Percentiles rank a stretch among this genome's conserved stretches.
Conservation (phyloP, 2,329 filamentous ascomycete genomes). For the Lecanicillium sp. region DNA sequence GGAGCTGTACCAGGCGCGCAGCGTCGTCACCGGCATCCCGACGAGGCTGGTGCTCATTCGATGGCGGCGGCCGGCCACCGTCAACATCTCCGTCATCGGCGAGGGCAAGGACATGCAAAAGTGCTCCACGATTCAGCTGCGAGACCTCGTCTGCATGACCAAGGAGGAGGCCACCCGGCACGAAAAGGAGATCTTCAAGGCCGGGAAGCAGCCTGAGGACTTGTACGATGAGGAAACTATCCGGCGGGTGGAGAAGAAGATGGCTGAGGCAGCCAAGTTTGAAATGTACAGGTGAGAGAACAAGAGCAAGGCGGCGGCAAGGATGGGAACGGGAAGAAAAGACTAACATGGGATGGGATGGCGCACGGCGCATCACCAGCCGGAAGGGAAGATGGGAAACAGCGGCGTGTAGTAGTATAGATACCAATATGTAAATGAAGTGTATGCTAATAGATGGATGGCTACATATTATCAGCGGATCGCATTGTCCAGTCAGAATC, state of each 20-base stretch:
- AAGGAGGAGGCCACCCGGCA: slow-evolving; percentile 81
- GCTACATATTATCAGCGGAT: no score
- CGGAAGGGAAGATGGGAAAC: no score
- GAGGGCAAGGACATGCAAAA: slow-evolving; percentile 67
- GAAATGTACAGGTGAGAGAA: slow-evolving; percentile 38
- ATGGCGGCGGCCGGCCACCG: slow-evolving; percentile 61
- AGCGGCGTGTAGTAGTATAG: no score
- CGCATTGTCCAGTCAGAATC: no score
- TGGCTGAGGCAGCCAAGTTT: slow-evolving; percentile 58
- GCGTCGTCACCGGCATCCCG: slow-evolving; percentile 71
- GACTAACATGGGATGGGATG: no score
- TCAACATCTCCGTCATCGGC: slow-evolving; percentile 54
- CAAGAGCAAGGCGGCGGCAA: neutral
- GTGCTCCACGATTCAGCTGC: slow-evolving; percentile 58
- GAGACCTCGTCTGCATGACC: slow-evolving; percentile 82
- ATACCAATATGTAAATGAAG: no score
- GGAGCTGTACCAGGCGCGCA: slow-evolving; percentile 79
- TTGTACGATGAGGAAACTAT: slow-evolving; percentile 66
- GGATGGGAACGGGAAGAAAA: no score
- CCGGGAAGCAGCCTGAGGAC: slow-evolving; percentile 57
- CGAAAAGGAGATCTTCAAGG: slow-evolving; percentile 70
- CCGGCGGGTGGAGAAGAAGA: slow-evolving; percentile 56
- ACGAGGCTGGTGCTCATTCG: slow-evolving; percentile 73
- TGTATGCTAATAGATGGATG: no score
- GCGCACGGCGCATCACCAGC: no score